phyloP scores from a whole-genome alignment of 2,329 filamentous ascomycete genomes.

The Phyllosticta ampelicida region DNA sequence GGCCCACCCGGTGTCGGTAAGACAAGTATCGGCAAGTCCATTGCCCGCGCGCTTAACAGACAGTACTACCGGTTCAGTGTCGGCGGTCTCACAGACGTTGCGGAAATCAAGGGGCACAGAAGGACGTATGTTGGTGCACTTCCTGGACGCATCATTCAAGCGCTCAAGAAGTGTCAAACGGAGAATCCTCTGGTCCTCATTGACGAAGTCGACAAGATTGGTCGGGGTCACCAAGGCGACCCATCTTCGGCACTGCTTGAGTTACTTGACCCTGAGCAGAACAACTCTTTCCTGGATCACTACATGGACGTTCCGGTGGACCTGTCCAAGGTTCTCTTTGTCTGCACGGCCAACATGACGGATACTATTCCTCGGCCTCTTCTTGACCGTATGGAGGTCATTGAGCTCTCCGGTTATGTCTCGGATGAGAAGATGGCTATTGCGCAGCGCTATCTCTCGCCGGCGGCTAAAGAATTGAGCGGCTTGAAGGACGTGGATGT shows the following conservation, averaged over 20 bases:
- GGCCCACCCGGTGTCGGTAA: slow-evolving; percentile 96
- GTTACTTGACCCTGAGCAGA: slow-evolving; percentile 91
- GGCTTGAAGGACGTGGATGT: slow-evolving; percentile 87
- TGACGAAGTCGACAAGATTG: slow-evolving; percentile 97
- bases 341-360: slow-evolving; percentile 98
- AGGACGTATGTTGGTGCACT: slow-evolving; percentile 93
- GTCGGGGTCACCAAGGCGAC: slow-evolving; percentile 89
- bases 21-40: slow-evolving; percentile 97
- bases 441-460: slow-evolving; percentile 82
- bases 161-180: slow-evolving; percentile 96
- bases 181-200: slow-evolving; percentile 96
- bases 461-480: slow-evolving; percentile 86
- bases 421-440: slow-evolving; percentile 99
- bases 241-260: slow-evolving; percentile 90
- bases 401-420: slow-evolving; percentile 91
- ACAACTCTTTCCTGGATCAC: slow-evolving; percentile 92
- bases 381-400: slow-evolving; percentile 95
- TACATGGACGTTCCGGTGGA: slow-evolving; percentile 98
- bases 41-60: slow-evolving; percentile 84
- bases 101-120: slow-evolving; percentile 96
- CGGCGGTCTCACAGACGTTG: slow-evolving; percentile 90
- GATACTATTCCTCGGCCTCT: slow-evolving; percentile 93
- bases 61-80: slow-evolving; percentile 99
- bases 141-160: slow-evolving; percentile 93
- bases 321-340: slow-evolving; percentile 92